Conservation (phyloP, 495 filamentous ascomycete species). For the Neurospora cerealis region DNA sequence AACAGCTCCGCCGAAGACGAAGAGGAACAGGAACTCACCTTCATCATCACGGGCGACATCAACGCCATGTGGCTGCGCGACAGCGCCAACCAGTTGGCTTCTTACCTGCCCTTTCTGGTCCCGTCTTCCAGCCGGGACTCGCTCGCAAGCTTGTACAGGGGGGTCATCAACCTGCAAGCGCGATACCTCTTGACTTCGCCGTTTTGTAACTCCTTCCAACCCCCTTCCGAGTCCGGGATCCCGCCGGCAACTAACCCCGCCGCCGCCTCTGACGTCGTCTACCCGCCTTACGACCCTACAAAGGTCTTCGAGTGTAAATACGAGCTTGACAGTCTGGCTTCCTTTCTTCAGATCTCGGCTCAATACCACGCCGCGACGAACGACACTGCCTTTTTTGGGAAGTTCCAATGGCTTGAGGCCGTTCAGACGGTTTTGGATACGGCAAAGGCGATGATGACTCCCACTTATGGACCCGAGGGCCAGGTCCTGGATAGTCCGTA, state of each 20-base stretch:
- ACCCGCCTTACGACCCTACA: constrained; percentile 6
- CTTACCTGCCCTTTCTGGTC: constrained; percentile 48
- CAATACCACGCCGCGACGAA: constrained; percentile 50
- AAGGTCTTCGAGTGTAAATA: constrained; percentile 48
- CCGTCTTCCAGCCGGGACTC: constrained; percentile 32
- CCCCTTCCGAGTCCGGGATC: constrained; percentile 41
- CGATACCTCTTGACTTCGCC: constrained; percentile 49
- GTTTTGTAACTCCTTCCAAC: constrained; percentile 59
- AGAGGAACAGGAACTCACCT: no score
- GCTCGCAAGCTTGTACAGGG: constrained; percentile 50
- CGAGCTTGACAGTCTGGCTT: constrained; percentile 58
- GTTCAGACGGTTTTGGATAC: constrained; percentile 40
- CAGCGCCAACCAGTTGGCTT: constrained; percentile 56
- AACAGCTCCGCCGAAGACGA: constrained; percentile 33
- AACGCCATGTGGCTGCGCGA: constrained; percentile 66
- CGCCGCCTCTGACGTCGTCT: constrained; percentile 11
- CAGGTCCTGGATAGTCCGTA: constrained; percentile 43
- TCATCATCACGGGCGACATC: constrained; percentile 55
- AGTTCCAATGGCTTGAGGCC: constrained; percentile 42
- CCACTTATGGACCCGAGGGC: constrained; percentile 48
- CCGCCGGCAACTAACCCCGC: constrained; percentile 27
- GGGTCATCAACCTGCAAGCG: constrained; percentile 57
- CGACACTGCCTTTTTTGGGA: constrained; percentile 48
- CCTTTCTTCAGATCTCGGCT: constrained; percentile 49
- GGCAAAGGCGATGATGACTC: constrained; percentile 39